These are phyloP conservation scores for Rhododendron kiyosumense DNA, from an alignment of 148 eudicot genomes.

Conservation along the genomic window DNA sequence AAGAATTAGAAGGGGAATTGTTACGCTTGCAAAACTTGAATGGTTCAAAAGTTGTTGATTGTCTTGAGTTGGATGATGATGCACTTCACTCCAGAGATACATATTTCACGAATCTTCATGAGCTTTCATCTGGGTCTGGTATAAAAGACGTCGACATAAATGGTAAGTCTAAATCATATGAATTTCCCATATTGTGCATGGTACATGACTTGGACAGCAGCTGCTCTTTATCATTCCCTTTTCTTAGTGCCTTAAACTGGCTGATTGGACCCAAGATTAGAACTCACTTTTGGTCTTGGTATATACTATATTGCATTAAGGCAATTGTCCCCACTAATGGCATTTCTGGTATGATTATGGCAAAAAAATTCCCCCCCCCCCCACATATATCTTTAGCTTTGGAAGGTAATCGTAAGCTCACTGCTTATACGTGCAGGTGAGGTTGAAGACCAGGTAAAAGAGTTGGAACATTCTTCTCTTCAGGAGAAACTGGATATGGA, in stretches of 20 bases:
- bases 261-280: not conserved
- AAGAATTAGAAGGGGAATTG: slow-evolving; percentile 74
- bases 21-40: slow-evolving; percentile 40
- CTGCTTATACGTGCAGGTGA: slow-evolving; percentile 38
- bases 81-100: slow-evolving; percentile 41
- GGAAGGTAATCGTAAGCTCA: not conserved
- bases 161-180: slow-evolving; percentile 21
- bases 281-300: not conserved
- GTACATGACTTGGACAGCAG: not conserved
- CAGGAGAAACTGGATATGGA: slow-evolving; percentile 86
- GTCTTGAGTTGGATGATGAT: slow-evolving; percentile 55
- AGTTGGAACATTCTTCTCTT: slow-evolving; percentile 83
- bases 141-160: slow-evolving; percentile 25
- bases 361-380: not conserved
- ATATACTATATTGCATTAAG: not conserved
- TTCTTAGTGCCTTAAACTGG: not conserved
- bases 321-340: not conserved
- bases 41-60: slow-evolving; percentile 29
- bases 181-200: not conserved
- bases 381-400: not conserved
- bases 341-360: not conserved
- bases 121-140: slow-evolving; percentile 41
- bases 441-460: slow-evolving; percentile 69
- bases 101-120: slow-evolving; percentile 21
- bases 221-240: not conserved